Conservation (phyloP, 164 flowering plant species). For the Stephania yunnanensis region DNA sequence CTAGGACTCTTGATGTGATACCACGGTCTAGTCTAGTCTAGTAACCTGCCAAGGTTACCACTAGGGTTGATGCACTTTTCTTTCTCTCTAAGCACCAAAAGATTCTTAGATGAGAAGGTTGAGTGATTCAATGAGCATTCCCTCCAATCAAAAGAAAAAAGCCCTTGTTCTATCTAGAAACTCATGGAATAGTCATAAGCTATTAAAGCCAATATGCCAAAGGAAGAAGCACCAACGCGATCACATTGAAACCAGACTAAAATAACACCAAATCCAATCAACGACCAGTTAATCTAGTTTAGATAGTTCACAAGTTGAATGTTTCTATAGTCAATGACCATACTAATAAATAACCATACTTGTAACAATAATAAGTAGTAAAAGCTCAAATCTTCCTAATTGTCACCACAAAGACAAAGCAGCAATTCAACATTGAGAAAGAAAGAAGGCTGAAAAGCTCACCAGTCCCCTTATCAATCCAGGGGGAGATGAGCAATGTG, state of each 20-base stretch:
- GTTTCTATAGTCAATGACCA: neutral
- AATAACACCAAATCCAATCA: no score
- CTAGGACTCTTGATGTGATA: no score
- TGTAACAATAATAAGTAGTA: neutral
- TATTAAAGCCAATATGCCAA: no score
- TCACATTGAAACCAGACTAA: neutral
- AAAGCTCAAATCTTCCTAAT: neutral
- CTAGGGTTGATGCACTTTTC: no score
- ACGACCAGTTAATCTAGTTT: no score
- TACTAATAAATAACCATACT: neutral
- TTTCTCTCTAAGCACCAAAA: neutral
- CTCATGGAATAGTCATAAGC: neutral
- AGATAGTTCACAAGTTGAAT: no score
- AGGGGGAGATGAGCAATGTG: conserved; percentile 76
- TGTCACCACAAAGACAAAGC: neutral
- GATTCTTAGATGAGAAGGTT: neutral
- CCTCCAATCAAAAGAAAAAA: no score
- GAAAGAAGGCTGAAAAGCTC: neutral
- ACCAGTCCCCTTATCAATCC: conserved; percentile 92
- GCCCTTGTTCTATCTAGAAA: neutral
- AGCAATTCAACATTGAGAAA: neutral
- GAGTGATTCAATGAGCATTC: neutral
- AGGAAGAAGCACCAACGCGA: no score
- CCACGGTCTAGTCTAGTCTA: no score
- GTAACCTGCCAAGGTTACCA: no score